Evolutionary conservation across 257 asterid genomes (phyloP), one percentile per base, ranked within the genome.

Genomic region (Plantago ovata): DNA sequence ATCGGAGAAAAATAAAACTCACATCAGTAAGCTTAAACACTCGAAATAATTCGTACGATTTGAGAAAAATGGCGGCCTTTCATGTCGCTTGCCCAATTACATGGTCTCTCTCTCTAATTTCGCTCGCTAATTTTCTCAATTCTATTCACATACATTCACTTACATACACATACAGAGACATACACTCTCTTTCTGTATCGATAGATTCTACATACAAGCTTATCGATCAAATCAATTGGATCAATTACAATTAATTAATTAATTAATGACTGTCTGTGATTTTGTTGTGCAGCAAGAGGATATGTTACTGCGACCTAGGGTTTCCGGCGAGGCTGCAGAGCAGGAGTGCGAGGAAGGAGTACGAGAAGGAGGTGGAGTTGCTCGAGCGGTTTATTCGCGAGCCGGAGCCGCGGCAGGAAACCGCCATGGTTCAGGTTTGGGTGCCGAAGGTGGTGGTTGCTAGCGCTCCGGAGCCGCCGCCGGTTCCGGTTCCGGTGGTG

Each of bases 51-150:
- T 50, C 33, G 53, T 46, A 45, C 15, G 23, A 32, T 43, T 43
- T 42, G 7, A 10, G 6, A 19, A 49, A 13, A 41, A 58, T 64
- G 58, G 53, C 86, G 99, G 99, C 99, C 83, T 93, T 93, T 82
- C 99, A 93, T 64, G 95, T 86, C 69, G 91, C 97, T 76, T 93
- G 99, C 75, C 99, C 99, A 81, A 93, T 93, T 84, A 93, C 99
- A 78, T 93, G 99, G 99, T 93, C 15, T 13, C 4, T 33, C 63
- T 38, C 49, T 58, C 61, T 63, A 61, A 70, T 67, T 63, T 52
- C 61, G 41, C 1, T 32, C 24, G 9, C 9, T 53, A 2, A 32
- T 12, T 15, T 54, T 54, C 8, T 54, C 15, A 7, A n/a, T 3
- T 9, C 16, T 22, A 16, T 61, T 64, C 48, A 42, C 57, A 67